Evolutionary conservation across 768 basidiomycete species (phyloP).

Genomic region (Melanogaster broomeanus): DNA sequence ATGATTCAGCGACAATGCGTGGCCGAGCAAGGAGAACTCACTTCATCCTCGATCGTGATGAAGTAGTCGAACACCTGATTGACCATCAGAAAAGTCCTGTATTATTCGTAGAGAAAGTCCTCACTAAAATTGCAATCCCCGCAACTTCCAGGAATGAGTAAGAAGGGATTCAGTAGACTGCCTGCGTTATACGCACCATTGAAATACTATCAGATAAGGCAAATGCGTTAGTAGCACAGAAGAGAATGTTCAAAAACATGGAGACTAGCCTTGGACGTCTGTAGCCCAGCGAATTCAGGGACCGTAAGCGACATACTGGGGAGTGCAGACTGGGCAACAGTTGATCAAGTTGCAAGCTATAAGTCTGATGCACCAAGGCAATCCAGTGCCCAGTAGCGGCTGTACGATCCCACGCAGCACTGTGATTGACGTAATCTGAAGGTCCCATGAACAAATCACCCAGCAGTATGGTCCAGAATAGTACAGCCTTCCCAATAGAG

Average conservation of each 20-base stretch:
- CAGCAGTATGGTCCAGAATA: too few species aligned
- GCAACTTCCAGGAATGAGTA: conserved; percentile 8
- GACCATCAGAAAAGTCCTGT: background rate
- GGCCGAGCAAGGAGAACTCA: background rate
- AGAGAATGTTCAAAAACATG: background rate
- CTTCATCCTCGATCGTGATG: conserved; percentile 10
- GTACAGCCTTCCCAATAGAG: too few species aligned
- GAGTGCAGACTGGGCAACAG: background rate
- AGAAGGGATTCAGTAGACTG: background rate
- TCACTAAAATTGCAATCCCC: conserved; percentile 18
- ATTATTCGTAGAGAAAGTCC: background rate
- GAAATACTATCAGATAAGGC: conserved; percentile 8
- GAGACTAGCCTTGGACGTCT: conserved; percentile 12
- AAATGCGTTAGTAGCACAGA: background rate
- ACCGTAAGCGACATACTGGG: background rate
- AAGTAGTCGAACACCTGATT: conserved; percentile 7
- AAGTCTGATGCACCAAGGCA: too few species aligned
- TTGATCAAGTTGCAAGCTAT: too few species aligned
- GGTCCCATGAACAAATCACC: too few species aligned
- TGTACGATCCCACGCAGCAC: too few species aligned
- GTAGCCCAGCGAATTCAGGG: conserved; percentile 10
- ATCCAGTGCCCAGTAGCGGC: too few species aligned
- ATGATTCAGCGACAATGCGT: too few species aligned
- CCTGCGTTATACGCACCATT: conserved; percentile 6
- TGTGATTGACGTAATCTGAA: too few species aligned